Evolutionary conservation across 129 eudicot genomes (phyloP), one percentile per base, ranked within the genome.

Genomic region (Arctium minus): DNA sequence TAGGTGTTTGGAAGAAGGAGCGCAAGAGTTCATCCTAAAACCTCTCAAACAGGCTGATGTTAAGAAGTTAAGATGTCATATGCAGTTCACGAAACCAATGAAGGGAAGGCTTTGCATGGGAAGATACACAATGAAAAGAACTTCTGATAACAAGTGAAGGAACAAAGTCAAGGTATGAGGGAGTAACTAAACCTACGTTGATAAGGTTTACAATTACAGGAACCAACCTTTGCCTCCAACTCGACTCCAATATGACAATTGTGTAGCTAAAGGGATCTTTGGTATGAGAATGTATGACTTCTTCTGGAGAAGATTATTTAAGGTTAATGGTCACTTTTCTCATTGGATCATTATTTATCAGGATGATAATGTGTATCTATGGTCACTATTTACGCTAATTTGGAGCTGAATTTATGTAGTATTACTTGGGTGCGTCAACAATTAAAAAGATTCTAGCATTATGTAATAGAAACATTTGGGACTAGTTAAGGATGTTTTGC

Each of bases 1-100:
- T 78, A 93, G 98, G 93, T 93, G 98, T 83, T 64, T 91, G 86
- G 89, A 93, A 81, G 97, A 88, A 77, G 97, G 97, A 36, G 96
- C 97, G 72, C 80, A 91, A 83, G 87, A 86, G 86, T 93, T 91
- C 88, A 88, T 93, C 84, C 60, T 91, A 70, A 93, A 93, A 86
- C 96, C 97, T 37, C 91, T 93, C 71, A 93, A 89, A 70, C 90
- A 70, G 79, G 87, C 96, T 48, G 97, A 93, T 84, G 89, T 93
- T 46, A 83, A 88, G 89, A 91, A 86, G 79, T 74, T 93, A 76
- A 89, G 91, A 85, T 86, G 90, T 56, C 88, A 93, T 71, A 82
- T 81, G 88, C 84, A 76, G 60, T 77, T 85, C 44, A 78, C 69
- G 9, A 81, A 80, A 50, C 79, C 85, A 35, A 46, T 84, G 5